phyloP scores from a whole-genome alignment of 2,329 filamentous ascomycete species.

The Apiospora saccharicola region DNA sequence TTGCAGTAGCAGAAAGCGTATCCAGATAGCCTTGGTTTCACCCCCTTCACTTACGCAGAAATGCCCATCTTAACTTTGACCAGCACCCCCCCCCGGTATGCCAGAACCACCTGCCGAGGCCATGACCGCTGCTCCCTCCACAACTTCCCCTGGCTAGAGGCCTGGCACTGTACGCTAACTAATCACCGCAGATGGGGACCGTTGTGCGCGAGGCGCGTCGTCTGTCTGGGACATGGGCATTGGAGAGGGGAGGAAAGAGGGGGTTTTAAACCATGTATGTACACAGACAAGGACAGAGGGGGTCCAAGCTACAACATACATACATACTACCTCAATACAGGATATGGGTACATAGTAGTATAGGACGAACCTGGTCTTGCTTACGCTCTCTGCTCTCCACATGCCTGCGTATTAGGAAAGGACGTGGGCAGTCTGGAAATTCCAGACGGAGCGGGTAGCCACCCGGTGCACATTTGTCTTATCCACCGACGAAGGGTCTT shows the following conservation, averaged over 20 bases:
- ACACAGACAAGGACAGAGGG: not conserved
- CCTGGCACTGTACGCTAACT: too few species aligned
- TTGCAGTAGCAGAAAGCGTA: not conserved
- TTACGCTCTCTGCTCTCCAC: not conserved
- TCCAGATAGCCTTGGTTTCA: not conserved
- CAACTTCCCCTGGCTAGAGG: not conserved
- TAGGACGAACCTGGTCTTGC: not conserved
- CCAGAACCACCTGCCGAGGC: not conserved
- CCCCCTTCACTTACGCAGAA: not conserved
- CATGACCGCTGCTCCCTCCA: constrained; percentile 1
- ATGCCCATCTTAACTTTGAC: not conserved
- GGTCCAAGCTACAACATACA: constrained; percentile 1
- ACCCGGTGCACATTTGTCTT: not conserved
- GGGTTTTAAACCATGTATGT: not conserved
- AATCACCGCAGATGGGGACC: not conserved
- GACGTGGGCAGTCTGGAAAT: constrained; percentile 10
- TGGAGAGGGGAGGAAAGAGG: not conserved
- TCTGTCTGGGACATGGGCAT: constrained; percentile 5
- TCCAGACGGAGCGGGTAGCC: constrained; percentile 13
- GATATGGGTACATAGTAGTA: too few species aligned
- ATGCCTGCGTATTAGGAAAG: not conserved
- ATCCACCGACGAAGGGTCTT: constrained; percentile 1
- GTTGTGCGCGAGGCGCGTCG: not conserved
- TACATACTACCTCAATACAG: not conserved
- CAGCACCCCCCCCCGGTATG: not conserved